Evolutionary conservation across 2,329 filamentous ascomycete genomes (phyloP).

Genomic region (Sporothrix variecibatus): DNA sequence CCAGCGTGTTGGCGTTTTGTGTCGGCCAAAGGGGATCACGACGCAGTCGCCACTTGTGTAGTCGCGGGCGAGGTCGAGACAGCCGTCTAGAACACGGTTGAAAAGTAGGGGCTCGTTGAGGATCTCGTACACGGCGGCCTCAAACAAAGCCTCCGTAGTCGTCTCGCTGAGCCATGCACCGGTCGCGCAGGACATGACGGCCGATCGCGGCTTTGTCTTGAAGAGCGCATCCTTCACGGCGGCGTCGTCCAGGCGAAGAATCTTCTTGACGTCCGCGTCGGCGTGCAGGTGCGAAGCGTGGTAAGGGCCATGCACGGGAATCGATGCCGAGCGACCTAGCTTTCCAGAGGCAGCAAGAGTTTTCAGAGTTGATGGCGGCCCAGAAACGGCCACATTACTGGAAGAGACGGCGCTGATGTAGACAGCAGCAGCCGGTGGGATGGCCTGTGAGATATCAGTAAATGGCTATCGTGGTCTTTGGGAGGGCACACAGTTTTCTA

Average conservation of each 20-base stretch:
- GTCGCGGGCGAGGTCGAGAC: slow-evolving; percentile 45
- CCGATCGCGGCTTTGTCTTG: slow-evolving; percentile 47
- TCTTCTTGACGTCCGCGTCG: slow-evolving; percentile 45
- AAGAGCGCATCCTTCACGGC: slow-evolving; percentile 44
- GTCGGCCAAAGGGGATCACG: slow-evolving; percentile 53
- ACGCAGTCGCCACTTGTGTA: slow-evolving; percentile 46
- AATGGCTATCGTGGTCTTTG: neutral
- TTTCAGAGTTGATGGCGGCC: slow-evolving; percentile 53
- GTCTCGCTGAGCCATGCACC: slow-evolving; percentile 46
- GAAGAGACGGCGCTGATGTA: slow-evolving; percentile 58
- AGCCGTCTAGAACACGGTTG: slow-evolving; percentile 51
- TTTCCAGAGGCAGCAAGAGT: slow-evolving; percentile 45
- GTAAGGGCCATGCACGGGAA: slow-evolving; percentile 59
- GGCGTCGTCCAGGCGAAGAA: slow-evolving; percentile 48
- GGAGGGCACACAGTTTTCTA: neutral
- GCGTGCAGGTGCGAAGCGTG: slow-evolving; percentile 58
- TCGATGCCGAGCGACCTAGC: slow-evolving; percentile 47
- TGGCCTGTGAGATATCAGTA: slow-evolving; percentile 38
- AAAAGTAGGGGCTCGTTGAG: slow-evolving; percentile 53
- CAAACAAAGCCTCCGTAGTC: slow-evolving; percentile 47
- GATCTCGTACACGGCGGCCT: slow-evolving; percentile 50
- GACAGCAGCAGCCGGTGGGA: slow-evolving; percentile 48
- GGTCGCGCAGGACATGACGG: slow-evolving; percentile 54
- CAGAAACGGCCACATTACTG: slow-evolving; percentile 55
- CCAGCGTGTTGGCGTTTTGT: slow-evolving; percentile 50